phyloP scores from a whole-genome alignment of 108 stramenopile species.

The Stephanodiscus minutulus region DNA sequence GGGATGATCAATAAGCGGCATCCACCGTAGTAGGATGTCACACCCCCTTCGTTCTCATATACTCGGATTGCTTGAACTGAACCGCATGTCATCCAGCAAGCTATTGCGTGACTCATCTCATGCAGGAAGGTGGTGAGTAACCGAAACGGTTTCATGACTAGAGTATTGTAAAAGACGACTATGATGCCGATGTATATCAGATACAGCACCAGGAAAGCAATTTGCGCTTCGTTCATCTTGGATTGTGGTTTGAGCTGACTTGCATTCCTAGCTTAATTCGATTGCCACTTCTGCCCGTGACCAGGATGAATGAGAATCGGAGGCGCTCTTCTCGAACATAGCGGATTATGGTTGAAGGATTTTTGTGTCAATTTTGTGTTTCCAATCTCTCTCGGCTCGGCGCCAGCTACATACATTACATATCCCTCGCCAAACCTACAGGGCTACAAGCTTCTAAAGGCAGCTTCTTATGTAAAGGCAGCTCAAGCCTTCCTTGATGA shows the following conservation, averaged over 20 bases:
- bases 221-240: conserved; percentile 47
- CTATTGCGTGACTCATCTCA: conserved; percentile 46
- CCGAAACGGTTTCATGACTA: conserved; percentile 43
- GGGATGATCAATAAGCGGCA: conserved; percentile 49
- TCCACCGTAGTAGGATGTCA: conserved; percentile 47
- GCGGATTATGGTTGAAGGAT: too few relatives aligned
- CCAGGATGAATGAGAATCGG: not conserved
- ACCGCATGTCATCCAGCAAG: conserved; percentile 53
- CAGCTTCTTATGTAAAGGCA: too few relatives aligned
- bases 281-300: not conserved
- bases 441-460: too few relatives aligned
- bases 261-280: not conserved
- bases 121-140: conserved; percentile 55
- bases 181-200: conserved; percentile 35
- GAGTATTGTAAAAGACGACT: conserved; percentile 41
- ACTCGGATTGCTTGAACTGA: conserved; percentile 37
- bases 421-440: too few relatives aligned
- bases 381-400: too few relatives aligned
- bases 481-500: too few relatives aligned
- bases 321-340: not conserved
- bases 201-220: conserved; percentile 45
- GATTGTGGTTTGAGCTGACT: not conserved
- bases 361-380: too few relatives aligned
- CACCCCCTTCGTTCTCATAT: conserved; percentile 53
- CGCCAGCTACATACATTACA: too few relatives aligned